Base-by-base conservation (phyloP, 176 grass and related monocot genomes). In the Carex cristatella region DNA sequence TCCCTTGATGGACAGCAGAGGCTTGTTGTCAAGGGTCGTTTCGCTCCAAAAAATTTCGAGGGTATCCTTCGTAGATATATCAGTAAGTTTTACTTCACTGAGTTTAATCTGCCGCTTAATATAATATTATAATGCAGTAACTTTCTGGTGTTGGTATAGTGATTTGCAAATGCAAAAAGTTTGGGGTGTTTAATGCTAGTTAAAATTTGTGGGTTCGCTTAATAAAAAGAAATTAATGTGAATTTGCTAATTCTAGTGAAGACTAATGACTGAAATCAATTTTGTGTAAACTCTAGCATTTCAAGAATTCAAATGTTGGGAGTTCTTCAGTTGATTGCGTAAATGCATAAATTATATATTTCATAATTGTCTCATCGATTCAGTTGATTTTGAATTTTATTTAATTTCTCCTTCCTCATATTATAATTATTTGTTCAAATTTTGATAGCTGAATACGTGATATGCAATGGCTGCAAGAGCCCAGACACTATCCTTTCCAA, bases 1-100 rank as follows among this genome's bases (percentile, higher is more conserved):
- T 98, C 95, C 44, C 83, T 93, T 85, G 95, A 98, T 89, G 95
- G 92, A 59, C 92, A 94, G 44, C 92, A 94, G 85, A 93, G 95
- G 65, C 85, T 98, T 81, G 95, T 94, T 11, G 79, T 98, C 40
- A 94, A 94, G 89, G 92, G 95, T 87, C 92, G 92, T 80, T 98
- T 94, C 86, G 88, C 91, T 40, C 89, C 91, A 0, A 93, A 90
- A 69, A 90, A 93, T 61, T 94, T 94, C 56, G 88, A 91, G 54
- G 88, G 89, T 11, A 93, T 93, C 74, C 85, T 98, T 31, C 86
- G 89, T 80, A 90, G 92, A 91, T 98, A 98, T 31, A 88, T 94
- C 51, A 94, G 92, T 98, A 93, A 90, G 91, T 93, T 27, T 1
- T 67, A 15, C 42, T 53, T 49, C 23, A 10, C 46, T 4, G 19